These are phyloP conservation scores for Aspergillus luchuensis DNA, from an alignment of 2,329 filamentous ascomycete genomes.

Conservation along the genomic window DNA sequence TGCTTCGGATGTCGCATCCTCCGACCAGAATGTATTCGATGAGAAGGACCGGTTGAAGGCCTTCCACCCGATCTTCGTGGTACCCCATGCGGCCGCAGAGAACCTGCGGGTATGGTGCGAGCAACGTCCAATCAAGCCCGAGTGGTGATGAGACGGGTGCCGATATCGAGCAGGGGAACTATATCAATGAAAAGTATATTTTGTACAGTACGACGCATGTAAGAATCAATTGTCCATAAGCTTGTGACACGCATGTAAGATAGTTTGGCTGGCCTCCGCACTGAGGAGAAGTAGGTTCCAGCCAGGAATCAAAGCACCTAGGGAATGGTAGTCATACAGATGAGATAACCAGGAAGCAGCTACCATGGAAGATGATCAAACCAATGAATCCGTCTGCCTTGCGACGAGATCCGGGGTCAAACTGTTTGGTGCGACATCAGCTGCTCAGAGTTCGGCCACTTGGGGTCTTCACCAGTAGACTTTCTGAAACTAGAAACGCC, in stretches of 20 bases:
- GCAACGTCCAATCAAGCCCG: constrained; percentile 25
- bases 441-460: too few relatives aligned
- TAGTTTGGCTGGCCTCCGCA: constrained; percentile 4
- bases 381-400: too few relatives aligned
- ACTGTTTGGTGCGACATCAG: not conserved
- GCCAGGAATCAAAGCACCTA: not conserved
- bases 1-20: constrained; percentile 51
- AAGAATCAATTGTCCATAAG: not conserved
- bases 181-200: not conserved
- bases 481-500: too few relatives aligned
- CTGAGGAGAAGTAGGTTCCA: not conserved
- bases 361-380: too few relatives aligned
- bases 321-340: too few relatives aligned
- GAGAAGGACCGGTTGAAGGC: constrained; percentile 68
- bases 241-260: not conserved
- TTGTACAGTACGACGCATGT: constrained; percentile 11
- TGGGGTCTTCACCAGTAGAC: too few relatives aligned
- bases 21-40: constrained; percentile 66
- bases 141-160: not conserved
- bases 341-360: too few relatives aligned
- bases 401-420: too few relatives aligned
- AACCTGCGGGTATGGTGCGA: constrained; percentile 67
- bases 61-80: constrained; percentile 82
- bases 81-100: constrained; percentile 71
- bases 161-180: too few relatives aligned